Evolutionary conservation across 306 rosid species (phyloP).

Genomic region (Inga laurina): DNA sequence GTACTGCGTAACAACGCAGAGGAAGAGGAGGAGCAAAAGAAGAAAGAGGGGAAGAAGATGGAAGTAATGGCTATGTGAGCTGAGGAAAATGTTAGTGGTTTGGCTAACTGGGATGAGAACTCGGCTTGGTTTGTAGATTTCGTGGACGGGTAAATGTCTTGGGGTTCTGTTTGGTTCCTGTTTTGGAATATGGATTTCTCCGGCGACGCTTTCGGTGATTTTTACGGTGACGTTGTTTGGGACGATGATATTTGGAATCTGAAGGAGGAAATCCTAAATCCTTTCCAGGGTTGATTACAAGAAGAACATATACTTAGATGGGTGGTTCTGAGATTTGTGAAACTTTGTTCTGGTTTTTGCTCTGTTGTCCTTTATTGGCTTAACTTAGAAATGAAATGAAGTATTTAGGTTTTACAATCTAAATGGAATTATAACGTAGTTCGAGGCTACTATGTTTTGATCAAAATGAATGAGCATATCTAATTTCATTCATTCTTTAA

Average conservation of each 20-base stretch:
- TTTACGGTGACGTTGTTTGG: constrained; percentile 59
- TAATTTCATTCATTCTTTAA: no score
- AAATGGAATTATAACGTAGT: no score
- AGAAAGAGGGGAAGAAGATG: constrained; percentile 7
- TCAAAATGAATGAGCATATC: no score
- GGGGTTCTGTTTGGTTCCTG: constrained; percentile 66
- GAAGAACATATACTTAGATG: no score
- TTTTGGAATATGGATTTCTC: constrained; percentile 62
- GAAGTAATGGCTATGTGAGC: neutral
- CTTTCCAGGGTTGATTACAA: neutral
- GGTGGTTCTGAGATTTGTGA: no score
- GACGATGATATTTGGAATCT: constrained; percentile 79
- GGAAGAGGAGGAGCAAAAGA: neutral
- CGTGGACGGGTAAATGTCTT: constrained; percentile 73
- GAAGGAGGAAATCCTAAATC: constrained; percentile 42
- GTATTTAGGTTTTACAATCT: no score
- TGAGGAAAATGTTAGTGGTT: neutral
- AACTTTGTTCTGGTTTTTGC: no score
- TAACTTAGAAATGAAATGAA: no score
- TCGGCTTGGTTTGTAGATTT: constrained; percentile 32
- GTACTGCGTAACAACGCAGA: neutral
- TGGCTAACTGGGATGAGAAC: constrained; percentile 31
- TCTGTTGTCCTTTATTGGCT: no score
- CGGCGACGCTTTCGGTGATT: constrained; percentile 40
- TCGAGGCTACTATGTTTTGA: no score